Evolutionary conservation across 1,284 basidiomycete species (phyloP).

Genomic region (Tranzscheliella williamsii): DNA sequence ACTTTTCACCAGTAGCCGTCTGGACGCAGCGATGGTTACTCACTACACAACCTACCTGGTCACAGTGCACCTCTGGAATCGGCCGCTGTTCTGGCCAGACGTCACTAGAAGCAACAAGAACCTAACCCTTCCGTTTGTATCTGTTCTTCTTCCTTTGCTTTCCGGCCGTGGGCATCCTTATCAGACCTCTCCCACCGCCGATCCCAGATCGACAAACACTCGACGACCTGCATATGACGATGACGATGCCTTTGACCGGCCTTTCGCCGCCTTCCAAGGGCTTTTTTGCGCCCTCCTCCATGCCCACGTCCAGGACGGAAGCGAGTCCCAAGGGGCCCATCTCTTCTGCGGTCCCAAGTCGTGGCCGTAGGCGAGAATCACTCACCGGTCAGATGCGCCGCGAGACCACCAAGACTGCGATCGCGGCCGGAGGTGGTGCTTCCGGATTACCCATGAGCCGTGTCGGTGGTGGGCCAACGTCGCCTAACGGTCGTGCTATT

Average conservation of each 20-base stretch:
- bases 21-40: no score
- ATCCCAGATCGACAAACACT: conserved; percentile 22
- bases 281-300: conserved; percentile 34
- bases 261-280: conserved; percentile 44
- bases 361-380: conserved; percentile 45
- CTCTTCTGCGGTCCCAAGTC: conserved; percentile 43
- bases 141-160: neutral
- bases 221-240: conserved; percentile 27
- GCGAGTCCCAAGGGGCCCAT: conserved; percentile 9
- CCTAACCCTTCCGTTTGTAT: no score
- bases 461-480: conserved; percentile 11
- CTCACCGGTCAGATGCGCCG: conserved; percentile 47
- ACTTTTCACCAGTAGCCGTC: no score
- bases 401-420: conserved; percentile 34
- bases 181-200: conserved; percentile 17
- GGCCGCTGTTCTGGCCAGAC: conserved; percentile 1
- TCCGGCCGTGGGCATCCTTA: neutral
- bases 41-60: no score
- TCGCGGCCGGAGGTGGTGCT: conserved; percentile 42
- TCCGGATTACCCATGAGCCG: conserved; percentile 32
- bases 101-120: neutral
- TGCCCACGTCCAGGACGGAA: conserved; percentile 22
- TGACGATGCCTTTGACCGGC: conserved; percentile 31
- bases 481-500: conserved; percentile 37
- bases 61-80: no score